Conservation (phyloP, 2,329 filamentous ascomycete species). For the Hypoxylon rubiginosum region DNA sequence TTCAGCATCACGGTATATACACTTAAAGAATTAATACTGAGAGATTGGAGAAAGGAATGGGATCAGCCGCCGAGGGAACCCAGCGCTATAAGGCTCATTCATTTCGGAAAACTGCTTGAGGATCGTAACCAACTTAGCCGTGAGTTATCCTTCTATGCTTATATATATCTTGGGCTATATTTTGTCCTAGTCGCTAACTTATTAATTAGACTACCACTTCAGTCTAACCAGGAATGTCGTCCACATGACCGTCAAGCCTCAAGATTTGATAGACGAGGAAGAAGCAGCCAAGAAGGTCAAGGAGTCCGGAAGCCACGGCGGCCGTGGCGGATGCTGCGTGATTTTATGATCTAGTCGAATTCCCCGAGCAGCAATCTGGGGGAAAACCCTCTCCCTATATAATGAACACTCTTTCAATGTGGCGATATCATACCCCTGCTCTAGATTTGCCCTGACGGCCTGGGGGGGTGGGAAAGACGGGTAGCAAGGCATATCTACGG, state of each 20-base stretch:
- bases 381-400: conserved; percentile 6
- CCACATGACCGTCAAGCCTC: conserved; percentile 83
- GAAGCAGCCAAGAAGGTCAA: conserved; percentile 74
- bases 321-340: conserved; percentile 52
- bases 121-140: conserved; percentile 89
- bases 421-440: conserved; percentile 35
- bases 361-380: background rate
- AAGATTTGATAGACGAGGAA: conserved; percentile 79
- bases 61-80: conserved; percentile 87
- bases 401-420: conserved; percentile 25
- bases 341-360: conserved; percentile 49
- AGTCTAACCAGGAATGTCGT: conserved; percentile 76
- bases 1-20: conserved; percentile 94
- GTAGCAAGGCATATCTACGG: conserved; percentile 34
- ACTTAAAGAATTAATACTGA: conserved; percentile 91
- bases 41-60: conserved; percentile 95
- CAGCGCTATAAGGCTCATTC: conserved; percentile 89
- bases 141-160: conserved; percentile 60
- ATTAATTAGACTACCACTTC: conserved; percentile 75
- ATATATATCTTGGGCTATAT: background rate
- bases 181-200: conserved; percentile 12
- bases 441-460: conserved; percentile 27
- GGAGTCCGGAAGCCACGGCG: conserved; percentile 47
- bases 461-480: conserved; percentile 25
- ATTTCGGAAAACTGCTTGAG: conserved; percentile 90